Conservation (phyloP, 257 asterid species). For the Salvia rosmarinus region DNA sequence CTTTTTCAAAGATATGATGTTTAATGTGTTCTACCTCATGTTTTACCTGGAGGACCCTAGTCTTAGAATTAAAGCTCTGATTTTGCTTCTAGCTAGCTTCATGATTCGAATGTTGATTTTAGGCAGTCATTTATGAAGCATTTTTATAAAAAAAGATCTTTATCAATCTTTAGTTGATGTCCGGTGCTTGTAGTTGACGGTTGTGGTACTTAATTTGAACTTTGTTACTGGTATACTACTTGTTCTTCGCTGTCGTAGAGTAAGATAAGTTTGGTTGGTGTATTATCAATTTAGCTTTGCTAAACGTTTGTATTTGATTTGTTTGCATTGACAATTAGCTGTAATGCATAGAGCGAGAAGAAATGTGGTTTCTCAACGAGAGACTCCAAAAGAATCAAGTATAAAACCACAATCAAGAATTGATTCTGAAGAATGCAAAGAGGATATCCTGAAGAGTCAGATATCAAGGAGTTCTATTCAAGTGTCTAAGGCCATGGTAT, state of each 20-base stretch:
- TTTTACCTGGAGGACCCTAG: constrained; percentile 11
- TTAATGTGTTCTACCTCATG: constrained; percentile 19
- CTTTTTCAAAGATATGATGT: not conserved
- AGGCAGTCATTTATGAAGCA: not conserved
- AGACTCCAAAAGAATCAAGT: constrained; percentile 51
- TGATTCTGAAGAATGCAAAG: constrained; percentile 43
- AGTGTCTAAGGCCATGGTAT: constrained; percentile 42
- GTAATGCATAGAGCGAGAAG: constrained; percentile 67
- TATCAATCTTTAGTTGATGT: constrained; percentile 9
- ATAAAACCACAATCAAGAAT: constrained; percentile 37
- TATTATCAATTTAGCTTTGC: constrained; percentile 7
- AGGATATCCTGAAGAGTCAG: constrained; percentile 44
- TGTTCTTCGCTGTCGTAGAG: not conserved
- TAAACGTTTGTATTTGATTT: constrained; percentile 25
- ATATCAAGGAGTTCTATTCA: constrained; percentile 38
- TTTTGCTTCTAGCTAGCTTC: not conserved
- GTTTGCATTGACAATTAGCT: constrained; percentile 45
- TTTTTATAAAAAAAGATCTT: not conserved
- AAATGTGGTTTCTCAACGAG: constrained; percentile 56
- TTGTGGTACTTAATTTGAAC: not conserved
- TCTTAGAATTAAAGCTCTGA: constrained; percentile 16
- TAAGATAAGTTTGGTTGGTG: not conserved
- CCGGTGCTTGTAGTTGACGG: not conserved
- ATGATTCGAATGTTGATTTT: not conserved
- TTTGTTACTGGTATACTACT: not conserved